Percentiles rank a stretch among this genome's conserved stretches.
These are phyloP conservation scores for Simplicillium aogashimaense DNA, from an alignment of 2,329 filamentous ascomycete species.

Conservation along the genomic window DNA sequence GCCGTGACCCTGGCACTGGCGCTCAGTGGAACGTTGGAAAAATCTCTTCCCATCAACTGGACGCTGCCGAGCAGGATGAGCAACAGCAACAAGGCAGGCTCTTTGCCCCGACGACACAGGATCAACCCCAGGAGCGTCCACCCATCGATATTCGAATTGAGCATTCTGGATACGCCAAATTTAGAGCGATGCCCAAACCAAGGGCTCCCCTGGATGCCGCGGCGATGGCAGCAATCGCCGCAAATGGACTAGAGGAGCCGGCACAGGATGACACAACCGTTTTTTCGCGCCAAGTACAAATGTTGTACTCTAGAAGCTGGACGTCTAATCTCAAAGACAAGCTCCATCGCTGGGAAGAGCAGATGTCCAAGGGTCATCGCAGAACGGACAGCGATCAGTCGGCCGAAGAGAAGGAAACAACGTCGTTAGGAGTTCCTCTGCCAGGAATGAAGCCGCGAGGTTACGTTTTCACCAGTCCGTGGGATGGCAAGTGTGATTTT, in stretches of 20 bases:
- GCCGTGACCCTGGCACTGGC: slow-evolving; percentile 59
- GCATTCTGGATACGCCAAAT: slow-evolving; percentile 47
- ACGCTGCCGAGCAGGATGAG: slow-evolving; percentile 11
- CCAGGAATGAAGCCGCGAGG: slow-evolving; percentile 46
- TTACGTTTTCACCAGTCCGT: slow-evolving; percentile 76
- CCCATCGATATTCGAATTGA: slow-evolving; percentile 43
- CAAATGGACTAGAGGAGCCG: slow-evolving; percentile 4
- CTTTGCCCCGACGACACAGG: slow-evolving; percentile 8
- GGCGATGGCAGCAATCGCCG: slow-evolving; percentile 5
- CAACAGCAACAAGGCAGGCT: slow-evolving; percentile 1
- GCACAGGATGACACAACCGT: slow-evolving; percentile 13
- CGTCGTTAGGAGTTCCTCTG: slow-evolving; percentile 21
- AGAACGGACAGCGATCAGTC: slow-evolving; percentile 18
- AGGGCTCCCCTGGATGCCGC: slow-evolving; percentile 20
- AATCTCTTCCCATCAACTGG: slow-evolving; percentile 44
- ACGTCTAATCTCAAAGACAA: slow-evolving; percentile 34
- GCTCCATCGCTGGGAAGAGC: slow-evolving; percentile 26
- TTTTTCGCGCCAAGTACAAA: slow-evolving; percentile 46
- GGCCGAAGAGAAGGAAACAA: background rate
- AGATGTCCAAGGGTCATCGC: slow-evolving; percentile 13
- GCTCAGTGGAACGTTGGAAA: slow-evolving; percentile 69
- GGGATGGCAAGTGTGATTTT: slow-evolving; percentile 83
- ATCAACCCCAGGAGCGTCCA: slow-evolving; percentile 17
- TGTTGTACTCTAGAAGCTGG: slow-evolving; percentile 45
- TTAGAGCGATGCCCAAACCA: slow-evolving; percentile 36